Evolutionary conservation across 352 stramenopile species (phyloP).

Genomic region (Plasmopara muralis): DNA sequence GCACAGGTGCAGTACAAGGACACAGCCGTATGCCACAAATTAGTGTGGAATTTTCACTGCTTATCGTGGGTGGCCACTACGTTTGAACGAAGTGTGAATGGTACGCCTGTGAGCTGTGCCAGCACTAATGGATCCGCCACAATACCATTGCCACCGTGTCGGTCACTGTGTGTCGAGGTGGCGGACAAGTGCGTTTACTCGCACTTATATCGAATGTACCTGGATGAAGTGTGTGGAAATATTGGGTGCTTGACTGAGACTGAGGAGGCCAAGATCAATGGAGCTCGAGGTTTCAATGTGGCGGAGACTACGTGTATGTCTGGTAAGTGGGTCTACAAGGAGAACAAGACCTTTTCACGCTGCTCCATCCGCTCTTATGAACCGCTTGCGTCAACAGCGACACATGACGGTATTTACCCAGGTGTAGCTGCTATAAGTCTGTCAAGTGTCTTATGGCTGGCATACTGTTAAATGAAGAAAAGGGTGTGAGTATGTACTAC

Average conservation of each 20-base stretch:
- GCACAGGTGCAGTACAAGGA: slow-evolving; percentile 63
- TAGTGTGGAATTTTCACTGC: slow-evolving; percentile 77
- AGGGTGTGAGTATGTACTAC: too few relatives aligned
- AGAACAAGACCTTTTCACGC: slow-evolving; percentile 47
- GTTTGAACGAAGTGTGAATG: slow-evolving; percentile 36
- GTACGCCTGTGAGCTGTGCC: slow-evolving; percentile 29
- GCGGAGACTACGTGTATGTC: slow-evolving; percentile 40
- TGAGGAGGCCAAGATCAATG: slow-evolving; percentile 26
- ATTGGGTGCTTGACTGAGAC: slow-evolving; percentile 52
- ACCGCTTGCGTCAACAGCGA: slow-evolving; percentile 9
- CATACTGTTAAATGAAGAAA: background rate
- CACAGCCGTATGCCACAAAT: slow-evolving; percentile 38
- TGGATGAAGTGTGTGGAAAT: slow-evolving; percentile 62
- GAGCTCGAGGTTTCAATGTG: slow-evolving; percentile 22
- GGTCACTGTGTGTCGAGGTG: slow-evolving; percentile 68
- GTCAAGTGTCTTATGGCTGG: slow-evolving; percentile 1
- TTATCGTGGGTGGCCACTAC: slow-evolving; percentile 54
- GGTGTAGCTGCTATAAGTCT: background rate
- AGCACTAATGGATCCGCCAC: slow-evolving; percentile 9
- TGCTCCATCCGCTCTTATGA: slow-evolving; percentile 57
- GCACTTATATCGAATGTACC: slow-evolving; percentile 55
- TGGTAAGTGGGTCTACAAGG: slow-evolving; percentile 37
- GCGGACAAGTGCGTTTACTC: slow-evolving; percentile 73
- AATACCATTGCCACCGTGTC: slow-evolving; percentile 47
- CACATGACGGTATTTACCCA: background rate